Evolutionary conservation across 129 eudicot genomes (phyloP).

Genomic region (Ambrosia artemisiifolia): DNA sequence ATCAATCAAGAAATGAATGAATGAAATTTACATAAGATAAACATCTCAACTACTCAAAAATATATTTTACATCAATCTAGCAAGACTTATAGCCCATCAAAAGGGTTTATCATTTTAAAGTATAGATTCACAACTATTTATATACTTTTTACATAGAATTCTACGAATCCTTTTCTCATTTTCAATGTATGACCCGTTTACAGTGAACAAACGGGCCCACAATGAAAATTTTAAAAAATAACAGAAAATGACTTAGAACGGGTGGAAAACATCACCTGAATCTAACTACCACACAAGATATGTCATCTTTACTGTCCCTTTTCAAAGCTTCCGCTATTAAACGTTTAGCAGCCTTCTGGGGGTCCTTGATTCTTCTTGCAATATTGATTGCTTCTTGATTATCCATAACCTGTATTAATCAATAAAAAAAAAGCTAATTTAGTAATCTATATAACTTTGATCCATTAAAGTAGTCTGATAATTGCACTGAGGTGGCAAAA

Average conservation of each 20-base stretch:
- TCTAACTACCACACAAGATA: constrained; percentile 64
- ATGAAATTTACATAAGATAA: constrained; percentile 13
- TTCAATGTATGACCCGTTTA: neutral
- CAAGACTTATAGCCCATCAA: constrained; percentile 15
- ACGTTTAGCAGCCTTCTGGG: constrained; percentile 67
- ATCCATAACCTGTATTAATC: constrained; percentile 45
- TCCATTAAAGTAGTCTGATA: neutral
- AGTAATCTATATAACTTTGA: neutral
- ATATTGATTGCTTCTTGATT: constrained; percentile 70
- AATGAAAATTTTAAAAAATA: neutral
- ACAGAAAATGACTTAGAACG: no score
- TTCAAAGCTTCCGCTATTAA: constrained; percentile 61
- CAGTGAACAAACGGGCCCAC: neutral
- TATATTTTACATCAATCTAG: constrained; percentile 20
- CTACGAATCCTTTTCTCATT: neutral
- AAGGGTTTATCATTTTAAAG: constrained; percentile 13
- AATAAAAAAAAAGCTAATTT: neutral
- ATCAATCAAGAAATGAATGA: constrained; percentile 10
- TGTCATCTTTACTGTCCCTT: constrained; percentile 74
- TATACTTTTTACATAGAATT: constrained; percentile 24
- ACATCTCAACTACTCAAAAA: constrained; percentile 4
- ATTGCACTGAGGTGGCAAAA: neutral
- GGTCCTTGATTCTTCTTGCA: constrained; percentile 51
- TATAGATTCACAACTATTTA: neutral
- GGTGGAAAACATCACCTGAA: constrained; percentile 31